Evolutionary conservation across 2,329 filamentous ascomycete species (phyloP).

Genomic region (Clonostachys sp.): DNA sequence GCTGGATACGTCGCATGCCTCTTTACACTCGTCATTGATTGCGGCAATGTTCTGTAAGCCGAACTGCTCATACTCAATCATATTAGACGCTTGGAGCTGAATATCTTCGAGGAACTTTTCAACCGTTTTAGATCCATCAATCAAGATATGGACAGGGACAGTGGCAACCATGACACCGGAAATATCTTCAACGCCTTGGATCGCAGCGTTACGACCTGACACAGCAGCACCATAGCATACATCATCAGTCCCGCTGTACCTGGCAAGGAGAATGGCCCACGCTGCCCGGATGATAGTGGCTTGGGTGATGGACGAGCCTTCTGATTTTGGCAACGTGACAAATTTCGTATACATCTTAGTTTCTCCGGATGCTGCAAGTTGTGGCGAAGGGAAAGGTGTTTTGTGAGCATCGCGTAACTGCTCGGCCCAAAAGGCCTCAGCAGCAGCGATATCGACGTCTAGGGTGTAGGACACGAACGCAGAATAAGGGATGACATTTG

Average conservation of each 20-base stretch:
- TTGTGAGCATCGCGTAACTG: constrained; percentile 5
- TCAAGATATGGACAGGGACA: constrained; percentile 5
- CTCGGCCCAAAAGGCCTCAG: constrained; percentile 4
- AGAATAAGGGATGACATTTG: neutral
- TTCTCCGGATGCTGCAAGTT: constrained; percentile 14
- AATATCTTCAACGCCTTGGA: constrained; percentile 7
- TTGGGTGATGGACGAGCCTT: neutral
- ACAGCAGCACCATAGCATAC: constrained; percentile 14
- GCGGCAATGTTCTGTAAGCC: constrained; percentile 12
- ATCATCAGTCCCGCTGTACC: constrained; percentile 8
- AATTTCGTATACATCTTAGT: constrained; percentile 35
- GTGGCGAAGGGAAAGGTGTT: constrained; percentile 4
- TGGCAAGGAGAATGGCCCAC: constrained; percentile 14
- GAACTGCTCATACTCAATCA: constrained; percentile 8
- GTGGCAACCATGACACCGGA: constrained; percentile 8
- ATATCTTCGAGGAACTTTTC: constrained; percentile 2
- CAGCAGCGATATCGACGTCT: neutral
- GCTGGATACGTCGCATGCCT: constrained; percentile 8
- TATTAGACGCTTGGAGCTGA: constrained; percentile 3
- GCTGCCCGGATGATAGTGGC: constrained; percentile 15
- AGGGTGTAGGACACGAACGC: constrained; percentile 4
- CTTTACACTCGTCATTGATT: constrained; percentile 2
- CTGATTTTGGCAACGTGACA: neutral
- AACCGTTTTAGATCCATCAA: constrained; percentile 3
- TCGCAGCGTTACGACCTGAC: constrained; percentile 12